phyloP scores from a whole-genome alignment of 2,329 filamentous ascomycete species.

The Dactylellina sp. region DNA sequence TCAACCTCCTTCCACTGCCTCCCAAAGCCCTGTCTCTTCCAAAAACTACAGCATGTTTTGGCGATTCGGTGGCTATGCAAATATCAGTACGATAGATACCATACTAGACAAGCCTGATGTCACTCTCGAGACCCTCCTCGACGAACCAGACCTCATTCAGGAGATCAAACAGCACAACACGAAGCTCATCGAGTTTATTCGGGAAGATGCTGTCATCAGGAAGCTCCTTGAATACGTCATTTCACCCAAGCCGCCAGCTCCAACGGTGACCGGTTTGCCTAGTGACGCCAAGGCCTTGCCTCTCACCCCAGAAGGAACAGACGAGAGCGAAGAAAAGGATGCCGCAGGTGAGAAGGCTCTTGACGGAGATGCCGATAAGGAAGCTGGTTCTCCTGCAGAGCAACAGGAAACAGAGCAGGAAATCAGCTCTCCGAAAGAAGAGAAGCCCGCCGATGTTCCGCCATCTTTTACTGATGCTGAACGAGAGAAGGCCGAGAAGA shows the following conservation, averaged over 20 bases:
- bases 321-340: constrained; percentile 64
- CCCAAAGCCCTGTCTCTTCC: constrained; percentile 32
- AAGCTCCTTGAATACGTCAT: constrained; percentile 91
- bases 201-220: constrained; percentile 85
- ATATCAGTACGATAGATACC: constrained; percentile 94
- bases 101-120: constrained; percentile 96
- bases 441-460: constrained; percentile 62
- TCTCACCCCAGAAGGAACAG: constrained; percentile 42
- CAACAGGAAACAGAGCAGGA: constrained; percentile 41
- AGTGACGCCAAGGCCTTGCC: constrained; percentile 61
- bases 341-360: constrained; percentile 68
- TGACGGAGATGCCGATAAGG: constrained; percentile 66
- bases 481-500: constrained; percentile 85
- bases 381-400: constrained; percentile 31
- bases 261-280: constrained; percentile 35
- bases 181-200: constrained; percentile 94
- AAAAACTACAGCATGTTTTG: constrained; percentile 85
- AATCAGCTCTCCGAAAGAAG: constrained; percentile 57
- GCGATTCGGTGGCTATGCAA: constrained; percentile 99
- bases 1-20: constrained; percentile 30
- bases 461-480: constrained; percentile 66
- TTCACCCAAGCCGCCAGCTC: constrained; percentile 72
- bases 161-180: constrained; percentile 98
- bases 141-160: constrained; percentile 95
- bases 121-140: constrained; percentile 92